Percentiles rank a stretch among this genome's conserved stretches.
Evolutionary conservation across 2,329 filamentous ascomycete genomes (phyloP).

Genomic region (Talaromyces marneffei): DNA sequence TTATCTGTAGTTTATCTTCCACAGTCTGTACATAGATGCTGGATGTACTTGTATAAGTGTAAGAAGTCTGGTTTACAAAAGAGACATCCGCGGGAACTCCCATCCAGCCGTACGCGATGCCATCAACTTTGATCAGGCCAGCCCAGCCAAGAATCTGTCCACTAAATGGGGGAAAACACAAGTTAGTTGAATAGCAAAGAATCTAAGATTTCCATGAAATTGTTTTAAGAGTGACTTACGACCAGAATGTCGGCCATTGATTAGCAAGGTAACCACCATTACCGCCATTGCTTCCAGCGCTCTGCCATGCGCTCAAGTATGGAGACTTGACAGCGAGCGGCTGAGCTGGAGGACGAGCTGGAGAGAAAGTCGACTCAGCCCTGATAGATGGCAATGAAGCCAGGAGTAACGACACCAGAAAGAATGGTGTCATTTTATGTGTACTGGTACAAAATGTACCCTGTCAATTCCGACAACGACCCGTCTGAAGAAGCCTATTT

Average conservation of each 20-base stretch:
- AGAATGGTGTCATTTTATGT: slow-evolving; percentile 25
- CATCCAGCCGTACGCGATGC: slow-evolving; percentile 61
- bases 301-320: slow-evolving; percentile 66
- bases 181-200: background rate
- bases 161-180: slow-evolving; percentile 25
- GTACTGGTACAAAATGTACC: slow-evolving; percentile 3
- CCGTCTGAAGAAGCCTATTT: background rate
- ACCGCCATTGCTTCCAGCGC: slow-evolving; percentile 55
- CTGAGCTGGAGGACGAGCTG: slow-evolving; percentile 60
- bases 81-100: slow-evolving; percentile 46
- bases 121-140: slow-evolving; percentile 65
- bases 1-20: slow-evolving; percentile 56
- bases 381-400: slow-evolving; percentile 20
- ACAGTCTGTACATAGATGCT: slow-evolving; percentile 66
- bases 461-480: background rate
- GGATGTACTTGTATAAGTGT: slow-evolving; percentile 66
- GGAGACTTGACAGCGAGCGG: slow-evolving; percentile 70
- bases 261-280: slow-evolving; percentile 64
- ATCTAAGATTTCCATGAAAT: background rate
- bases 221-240: slow-evolving; percentile 41
- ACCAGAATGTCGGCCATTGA: slow-evolving; percentile 64
- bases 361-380: slow-evolving; percentile 53
- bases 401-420: slow-evolving; percentile 22
- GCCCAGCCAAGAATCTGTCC: slow-evolving; percentile 59
- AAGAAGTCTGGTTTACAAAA: slow-evolving; percentile 53